Evolutionary conservation across 2,329 filamentous ascomycete genomes (phyloP), one percentile per base, ranked within the genome.

Genomic region (Cryphonectria nitschkei): DNA sequence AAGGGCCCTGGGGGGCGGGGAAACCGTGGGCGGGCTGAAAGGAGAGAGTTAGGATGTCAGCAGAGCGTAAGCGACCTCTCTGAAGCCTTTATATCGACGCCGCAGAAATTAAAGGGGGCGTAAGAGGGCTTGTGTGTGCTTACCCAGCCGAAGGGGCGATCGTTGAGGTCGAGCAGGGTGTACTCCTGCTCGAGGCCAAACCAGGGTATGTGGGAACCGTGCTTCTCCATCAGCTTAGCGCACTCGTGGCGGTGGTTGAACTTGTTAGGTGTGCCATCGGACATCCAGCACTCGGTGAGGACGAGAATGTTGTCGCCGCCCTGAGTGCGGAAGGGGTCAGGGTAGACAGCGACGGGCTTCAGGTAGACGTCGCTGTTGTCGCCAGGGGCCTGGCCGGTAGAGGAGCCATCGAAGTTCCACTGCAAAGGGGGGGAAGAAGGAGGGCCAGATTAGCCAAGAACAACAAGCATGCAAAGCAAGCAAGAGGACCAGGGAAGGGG

Each of bases 141-240:
- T 72, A 72, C 71, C 93, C 94, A 97, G 85, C 96, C 96, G 79
- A 94, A 98, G 69, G 96, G 96, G 84, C 94, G 92, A 82, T 94
- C 93, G 77, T 91, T 89, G 76, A 90, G 84, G 79, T 95, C 95
- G 77, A 98, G 92, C 62, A 97, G 91, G 73, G 94, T 98, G 89
- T 98, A 98, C 84, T 98, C 95, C 82, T 98, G 95, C 82, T 95
- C 83, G 97, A 95, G 82, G 97, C 95, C 96, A 84, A 98, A 99
- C 96, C 95, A 98, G 80, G 96, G 95, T 81, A 92, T 87, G 78
- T 95, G 91, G 70, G 90, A 86, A 81, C 90, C 90, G 83, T 98
- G 90, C 74, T 90, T 88, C 83, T 96, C 90, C 93, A 98, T 97
- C 78, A 98, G 87, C 83, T 96, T 92, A 80, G 89, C 89, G 79